A percentile compares a stretch with the other conserved stretches of the same genome.
Evolutionary conservation across 768 basidiomycete genomes (phyloP).

Genomic region (Tricholoma hemisulphureum): DNA sequence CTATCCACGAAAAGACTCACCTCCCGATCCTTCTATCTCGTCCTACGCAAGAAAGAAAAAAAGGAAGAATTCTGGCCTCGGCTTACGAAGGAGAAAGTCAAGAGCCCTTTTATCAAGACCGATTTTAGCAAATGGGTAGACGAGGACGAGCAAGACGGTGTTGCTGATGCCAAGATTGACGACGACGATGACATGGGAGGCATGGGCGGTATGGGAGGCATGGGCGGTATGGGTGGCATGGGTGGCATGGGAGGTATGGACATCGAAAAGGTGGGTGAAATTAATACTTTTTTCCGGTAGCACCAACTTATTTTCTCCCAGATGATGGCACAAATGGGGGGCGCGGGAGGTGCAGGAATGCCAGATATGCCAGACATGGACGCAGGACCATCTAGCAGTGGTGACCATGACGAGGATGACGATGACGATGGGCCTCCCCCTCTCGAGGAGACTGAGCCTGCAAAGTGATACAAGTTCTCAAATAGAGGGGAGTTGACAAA

Average conservation of each 20-base stretch:
- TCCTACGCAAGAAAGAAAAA: conserved; percentile 79
- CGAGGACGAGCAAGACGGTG: conserved; percentile 92
- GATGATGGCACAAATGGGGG: conserved; percentile 55
- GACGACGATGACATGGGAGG: conserved; percentile 45
- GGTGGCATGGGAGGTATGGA: conserved; percentile 56
- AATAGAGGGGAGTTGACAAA: neutral
- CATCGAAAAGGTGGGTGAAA: conserved; percentile 53
- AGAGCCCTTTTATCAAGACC: conserved; percentile 83
- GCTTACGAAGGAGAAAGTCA: conserved; percentile 84
- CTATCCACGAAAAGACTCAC: conserved; percentile 59
- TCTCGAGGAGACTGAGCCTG: conserved; percentile 63
- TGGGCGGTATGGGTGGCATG: conserved; percentile 59
- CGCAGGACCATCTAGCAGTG: conserved; percentile 13
- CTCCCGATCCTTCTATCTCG: conserved; percentile 63
- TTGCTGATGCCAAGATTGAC: conserved; percentile 41
- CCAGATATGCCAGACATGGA: conserved; percentile 24
- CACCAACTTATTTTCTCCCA: conserved; percentile 17
- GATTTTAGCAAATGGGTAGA: conserved; percentile 96
- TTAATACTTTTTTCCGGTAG: neutral
- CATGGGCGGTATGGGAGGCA: conserved; percentile 50
- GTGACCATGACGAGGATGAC: conserved; percentile 43
- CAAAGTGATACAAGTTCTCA: conserved; percentile 31
- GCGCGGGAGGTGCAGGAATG: conserved; percentile 13
- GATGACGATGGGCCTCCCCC: conserved; percentile 78
- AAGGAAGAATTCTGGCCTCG: conserved; percentile 88